These are phyloP conservation scores for Eucalyptus sp. DNA, from an alignment of 345 rosid genomes.

Conservation along the genomic window DNA sequence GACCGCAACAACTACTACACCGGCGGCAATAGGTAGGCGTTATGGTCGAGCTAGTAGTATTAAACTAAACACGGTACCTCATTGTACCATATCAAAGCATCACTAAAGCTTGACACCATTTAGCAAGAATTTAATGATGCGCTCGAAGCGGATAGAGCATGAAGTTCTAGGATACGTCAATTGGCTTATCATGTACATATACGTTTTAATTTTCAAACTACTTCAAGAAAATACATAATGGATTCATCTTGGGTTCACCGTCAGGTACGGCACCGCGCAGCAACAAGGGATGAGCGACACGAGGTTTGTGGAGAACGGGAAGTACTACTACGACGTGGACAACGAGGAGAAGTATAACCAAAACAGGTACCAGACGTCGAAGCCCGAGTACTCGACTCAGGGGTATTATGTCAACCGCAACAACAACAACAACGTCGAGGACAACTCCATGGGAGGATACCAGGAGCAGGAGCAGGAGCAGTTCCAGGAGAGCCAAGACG, in stretches of 20 bases:
- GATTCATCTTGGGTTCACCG: background rate
- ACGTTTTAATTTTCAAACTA: background rate
- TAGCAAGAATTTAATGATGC: background rate
- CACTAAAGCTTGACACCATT: background rate
- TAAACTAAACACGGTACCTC: background rate
- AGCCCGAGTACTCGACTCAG: background rate
- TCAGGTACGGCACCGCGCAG: constrained; percentile 4
- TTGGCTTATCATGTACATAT: background rate
- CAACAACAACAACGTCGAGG: background rate
- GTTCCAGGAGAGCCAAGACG: background rate
- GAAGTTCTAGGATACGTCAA: background rate
- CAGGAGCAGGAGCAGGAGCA: background rate
- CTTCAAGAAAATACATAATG: background rate
- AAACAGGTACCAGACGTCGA: background rate
- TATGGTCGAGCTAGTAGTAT: background rate
- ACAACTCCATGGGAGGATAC: background rate
- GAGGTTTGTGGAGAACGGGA: constrained; percentile 26
- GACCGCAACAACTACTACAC: constrained; percentile 6
- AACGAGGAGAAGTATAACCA: constrained; percentile 5
- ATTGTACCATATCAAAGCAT: background rate
- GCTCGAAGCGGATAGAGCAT: background rate
- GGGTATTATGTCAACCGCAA: background rate
- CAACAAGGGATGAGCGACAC: constrained; percentile 44
- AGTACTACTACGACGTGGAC: constrained; percentile 12
- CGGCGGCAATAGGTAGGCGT: background rate